Conservation (phyloP, 495 filamentous ascomycete species). For the Aspergillus sclerotioniger region DNA sequence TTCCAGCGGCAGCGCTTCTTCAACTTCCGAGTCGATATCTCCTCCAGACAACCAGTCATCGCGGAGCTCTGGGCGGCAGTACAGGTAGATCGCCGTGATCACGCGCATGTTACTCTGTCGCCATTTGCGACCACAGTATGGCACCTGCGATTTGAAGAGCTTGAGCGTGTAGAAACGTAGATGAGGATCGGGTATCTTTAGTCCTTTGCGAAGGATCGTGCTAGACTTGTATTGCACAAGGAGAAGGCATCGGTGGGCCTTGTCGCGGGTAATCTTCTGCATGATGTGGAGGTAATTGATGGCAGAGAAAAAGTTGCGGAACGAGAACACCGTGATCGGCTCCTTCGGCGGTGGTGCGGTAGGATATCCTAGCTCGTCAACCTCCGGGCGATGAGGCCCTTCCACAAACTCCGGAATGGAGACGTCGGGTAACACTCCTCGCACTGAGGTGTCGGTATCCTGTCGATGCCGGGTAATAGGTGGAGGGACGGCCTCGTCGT, state of each 20-base stretch:
- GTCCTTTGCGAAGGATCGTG: constrained; percentile 80
- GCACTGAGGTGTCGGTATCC: constrained; percentile 25
- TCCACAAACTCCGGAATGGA: constrained; percentile 33
- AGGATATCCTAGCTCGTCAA: constrained; percentile 85
- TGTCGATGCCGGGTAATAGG: constrained; percentile 64
- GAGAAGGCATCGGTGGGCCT: constrained; percentile 88
- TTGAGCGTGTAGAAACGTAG: constrained; percentile 94
- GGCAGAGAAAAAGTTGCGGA: constrained; percentile 87
- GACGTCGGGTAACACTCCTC: constrained; percentile 34
- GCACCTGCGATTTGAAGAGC: constrained; percentile 96
- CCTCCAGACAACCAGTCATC: constrained; percentile 94
- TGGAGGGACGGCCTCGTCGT: constrained; percentile 80
- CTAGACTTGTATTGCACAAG: constrained; percentile 93
- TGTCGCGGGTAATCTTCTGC: constrained; percentile 94
- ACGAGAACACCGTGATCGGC: constrained; percentile 86
- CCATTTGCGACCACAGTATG: constrained; percentile 98
- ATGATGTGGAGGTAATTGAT: constrained; percentile 94
- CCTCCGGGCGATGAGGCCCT: constrained; percentile 62
- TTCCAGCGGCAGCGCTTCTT: constrained; percentile 86
- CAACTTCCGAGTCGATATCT: constrained; percentile 88
- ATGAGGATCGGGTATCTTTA: constrained; percentile 85
- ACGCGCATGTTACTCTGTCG: constrained; percentile 97
- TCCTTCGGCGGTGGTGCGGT: constrained; percentile 60
- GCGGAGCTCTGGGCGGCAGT: constrained; percentile 85
- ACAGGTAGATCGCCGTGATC: constrained; percentile 93